Conservation (phyloP, 169 alveolate species). For the Eimeria brunetti region DNA sequence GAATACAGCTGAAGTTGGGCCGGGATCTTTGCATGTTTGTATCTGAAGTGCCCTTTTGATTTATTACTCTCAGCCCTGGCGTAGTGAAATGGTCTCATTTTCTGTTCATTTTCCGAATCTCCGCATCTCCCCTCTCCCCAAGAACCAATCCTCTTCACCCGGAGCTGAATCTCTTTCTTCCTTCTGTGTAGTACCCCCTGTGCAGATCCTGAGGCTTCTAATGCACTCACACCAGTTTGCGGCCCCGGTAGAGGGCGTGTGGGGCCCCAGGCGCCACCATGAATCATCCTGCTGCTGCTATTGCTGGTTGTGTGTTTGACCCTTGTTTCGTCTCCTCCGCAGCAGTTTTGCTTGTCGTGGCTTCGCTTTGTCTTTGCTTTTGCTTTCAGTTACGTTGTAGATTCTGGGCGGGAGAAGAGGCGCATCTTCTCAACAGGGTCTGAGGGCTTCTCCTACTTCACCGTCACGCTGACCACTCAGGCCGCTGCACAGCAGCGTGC, state of each 20-base stretch:
- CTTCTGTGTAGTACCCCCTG: too few relatives aligned
- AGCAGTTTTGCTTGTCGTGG: neutral
- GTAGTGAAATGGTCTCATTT: neutral
- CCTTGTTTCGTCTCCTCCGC: too few relatives aligned
- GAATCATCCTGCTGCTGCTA: too few relatives aligned
- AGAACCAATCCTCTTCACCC: neutral
- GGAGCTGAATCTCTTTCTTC: neutral
- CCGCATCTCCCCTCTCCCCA: neutral
- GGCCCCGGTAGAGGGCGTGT: too few relatives aligned
- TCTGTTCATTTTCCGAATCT: neutral
- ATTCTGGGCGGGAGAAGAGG: constrained; percentile 95
- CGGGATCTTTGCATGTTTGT: neutral
- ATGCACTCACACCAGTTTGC: too few relatives aligned
- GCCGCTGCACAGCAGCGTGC: constrained; percentile 97
- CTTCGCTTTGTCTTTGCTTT: neutral
- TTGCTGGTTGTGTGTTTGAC: too few relatives aligned
- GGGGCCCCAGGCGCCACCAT: too few relatives aligned
- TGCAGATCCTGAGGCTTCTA: too few relatives aligned
- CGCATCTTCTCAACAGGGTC: constrained; percentile 88
- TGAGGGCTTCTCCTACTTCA: constrained; percentile 93
- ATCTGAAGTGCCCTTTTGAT: neutral
- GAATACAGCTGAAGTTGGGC: neutral
- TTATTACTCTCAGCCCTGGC: too few relatives aligned
- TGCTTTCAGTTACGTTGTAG: constrained; percentile 92
- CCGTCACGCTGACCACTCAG: constrained; percentile 93